Evolutionary conservation across 1,139 yeast species (phyloP), one percentile per base, ranked within the genome.

Genomic region (Yamadazyma conglobata): DNA sequence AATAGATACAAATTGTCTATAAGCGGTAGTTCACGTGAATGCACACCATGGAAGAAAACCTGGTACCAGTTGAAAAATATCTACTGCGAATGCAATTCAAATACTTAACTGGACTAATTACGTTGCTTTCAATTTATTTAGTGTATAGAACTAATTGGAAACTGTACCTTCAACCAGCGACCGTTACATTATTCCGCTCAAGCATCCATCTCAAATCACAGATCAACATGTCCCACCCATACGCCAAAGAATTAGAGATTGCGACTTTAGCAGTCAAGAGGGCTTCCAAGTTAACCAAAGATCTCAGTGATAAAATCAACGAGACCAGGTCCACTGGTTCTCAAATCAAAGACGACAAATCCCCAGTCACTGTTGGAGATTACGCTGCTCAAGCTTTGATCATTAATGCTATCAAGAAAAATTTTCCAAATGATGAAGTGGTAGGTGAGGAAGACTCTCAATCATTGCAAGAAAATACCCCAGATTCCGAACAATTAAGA

Each of bases 281-380:
- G 50, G 97, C 98, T 1, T 76, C 95, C 2, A 53, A 73, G 11
- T 65, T 91, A 38, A 86, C 97, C 21, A 77, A 79, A 48, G 66
- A 76, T 30, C 83, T 91, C 34, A 77, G 85, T 37, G 76, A 76
- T 34, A 72, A 79, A 22, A 81, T 91, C 29, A 69, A 79, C 20
- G 62, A 72, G 13, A 69, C 80, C 24, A 71, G 67, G 40, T 62
- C 72, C 19, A 62, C 76, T 10, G 73, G 73, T 4, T 80, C 89
- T 2, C 79, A 87, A 42, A 82, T 88, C 40, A 91, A 91, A 52
- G 73, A 75, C 22, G 99, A 91, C 54, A 77, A 79, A 43, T 86
- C 96, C 2, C 99, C 99, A 1, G 99, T 91, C 10, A 91, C 99
- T 2, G 73, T 91, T 30, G 98, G 97, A 14, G 99, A 91, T 54